Evolutionary conservation across 306 rosid species (phyloP), one percentile per base, ranked within the genome.

Genomic region (Senna siamea): DNA sequence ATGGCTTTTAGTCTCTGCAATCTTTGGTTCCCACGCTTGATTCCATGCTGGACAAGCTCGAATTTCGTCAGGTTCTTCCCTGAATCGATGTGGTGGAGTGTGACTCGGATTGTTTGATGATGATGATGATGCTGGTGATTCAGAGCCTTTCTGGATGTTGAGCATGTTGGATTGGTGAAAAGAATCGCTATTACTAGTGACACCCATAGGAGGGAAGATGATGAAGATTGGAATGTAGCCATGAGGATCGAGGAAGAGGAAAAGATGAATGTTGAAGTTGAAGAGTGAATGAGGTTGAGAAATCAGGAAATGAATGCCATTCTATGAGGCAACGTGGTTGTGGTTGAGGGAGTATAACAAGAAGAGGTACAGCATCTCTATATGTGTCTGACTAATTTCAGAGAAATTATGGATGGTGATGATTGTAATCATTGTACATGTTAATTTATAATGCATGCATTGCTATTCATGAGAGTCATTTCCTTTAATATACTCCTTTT

Each of bases 51-150:
- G 9, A 93, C 59, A 1, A 86, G 94, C 84, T 93, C 91, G 1
- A 91, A 61, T 63, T 79, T 91, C 5, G 98, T 91, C 35, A 93
- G 38, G 78, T 93, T 93, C 38, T 84, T 85, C 0, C 85, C 97
- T 0, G 86, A 84, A 63, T 91, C 94, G 5, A 93, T 86, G 41
- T 88, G 98, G 30, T 59, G 85, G 55, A 93, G 92, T 7, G 65
- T 68, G 66, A 89, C 88, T 57, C 83, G 62, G 59, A 93, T 77
- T 0, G 89, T 96, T 88, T 5, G 80, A 61, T 2, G 93, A 84
- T 0, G 88, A 20, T 37, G 40, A 47, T 43, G 73, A 10, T 69
- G 73, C 15, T 73, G 73, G 15, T 65, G 30, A 13, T 18, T 19
- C 4, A 76, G 73, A 7, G 72, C 38, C 69, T 66, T 30, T 76